A percentile compares a stretch with the other conserved stretches of the same genome.
These are phyloP conservation scores for Physcomitrellopsis africana DNA, from an alignment of 225 moss, liverwort and hornwort genomes.

Conservation along the genomic window DNA sequence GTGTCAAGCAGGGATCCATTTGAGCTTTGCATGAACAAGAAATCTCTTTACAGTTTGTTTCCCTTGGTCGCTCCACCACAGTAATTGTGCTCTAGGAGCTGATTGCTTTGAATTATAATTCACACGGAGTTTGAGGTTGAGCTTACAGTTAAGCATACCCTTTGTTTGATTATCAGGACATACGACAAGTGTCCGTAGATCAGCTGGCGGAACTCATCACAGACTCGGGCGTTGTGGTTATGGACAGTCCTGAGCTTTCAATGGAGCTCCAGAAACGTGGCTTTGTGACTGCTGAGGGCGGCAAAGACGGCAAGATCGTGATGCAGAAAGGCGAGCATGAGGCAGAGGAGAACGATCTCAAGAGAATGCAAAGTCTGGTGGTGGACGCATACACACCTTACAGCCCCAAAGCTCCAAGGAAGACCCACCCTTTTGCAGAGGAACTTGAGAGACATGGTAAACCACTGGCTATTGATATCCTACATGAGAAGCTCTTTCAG, in stretches of 20 bases:
- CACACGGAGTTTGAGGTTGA: background rate
- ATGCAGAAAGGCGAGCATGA: slow-evolving; percentile 40
- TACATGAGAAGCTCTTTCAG: no score
- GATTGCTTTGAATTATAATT: background rate
- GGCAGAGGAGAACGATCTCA: slow-evolving; percentile 43
- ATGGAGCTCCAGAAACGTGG: slow-evolving; percentile 43
- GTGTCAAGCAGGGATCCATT: background rate
- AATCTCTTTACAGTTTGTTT: no score
- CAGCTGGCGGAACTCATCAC: slow-evolving; percentile 47
- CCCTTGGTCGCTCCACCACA: no score
- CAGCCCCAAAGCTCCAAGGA: slow-evolving; percentile 39
- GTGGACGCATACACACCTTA: slow-evolving; percentile 62
- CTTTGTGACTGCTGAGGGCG: slow-evolving; percentile 26
- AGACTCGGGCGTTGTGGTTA: slow-evolving; percentile 43
- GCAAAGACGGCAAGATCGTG: slow-evolving; percentile 26
- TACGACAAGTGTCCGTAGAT: slow-evolving; percentile 42
- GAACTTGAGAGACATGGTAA: slow-evolving; percentile 39
- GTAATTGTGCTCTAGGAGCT: background rate
- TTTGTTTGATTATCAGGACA: slow-evolving; percentile 16
- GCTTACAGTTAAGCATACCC: background rate
- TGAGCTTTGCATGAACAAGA: background rate
- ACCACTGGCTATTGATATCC: background rate
- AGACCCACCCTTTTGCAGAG: slow-evolving; percentile 32
- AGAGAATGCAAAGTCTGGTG: slow-evolving; percentile 54
- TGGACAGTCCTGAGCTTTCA: slow-evolving; percentile 30